Percentiles rank a stretch among this genome's conserved stretches.
Conservation (phyloP, 1,284 basidiomycete genomes). For the Fereydounia khargensis region DNA sequence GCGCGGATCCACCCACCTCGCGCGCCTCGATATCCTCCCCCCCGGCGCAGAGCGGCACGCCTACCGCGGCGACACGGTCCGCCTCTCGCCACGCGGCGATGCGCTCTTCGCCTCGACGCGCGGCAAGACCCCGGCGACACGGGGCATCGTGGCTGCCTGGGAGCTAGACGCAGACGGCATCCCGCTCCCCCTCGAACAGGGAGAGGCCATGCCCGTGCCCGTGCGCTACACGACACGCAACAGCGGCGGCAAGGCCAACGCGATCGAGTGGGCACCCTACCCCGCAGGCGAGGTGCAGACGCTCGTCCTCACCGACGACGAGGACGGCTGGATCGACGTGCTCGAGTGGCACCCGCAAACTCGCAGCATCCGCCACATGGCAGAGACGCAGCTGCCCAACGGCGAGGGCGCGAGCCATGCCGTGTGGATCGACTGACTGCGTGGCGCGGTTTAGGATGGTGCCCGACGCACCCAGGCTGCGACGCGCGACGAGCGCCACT, state of each 20-base stretch:
- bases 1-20: neutral
- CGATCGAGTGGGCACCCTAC: constrained; percentile 38
- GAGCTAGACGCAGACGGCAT: neutral
- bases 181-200: too few species aligned
- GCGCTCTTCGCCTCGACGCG: constrained; percentile 45
- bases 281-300: neutral
- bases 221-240: constrained; percentile 42
- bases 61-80: constrained; percentile 48
- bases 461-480: too few species aligned
- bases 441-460: too few species aligned
- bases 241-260: constrained; percentile 52
- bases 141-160: constrained; percentile 34
- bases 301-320: constrained; percentile 47
- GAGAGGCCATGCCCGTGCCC: too few species aligned
- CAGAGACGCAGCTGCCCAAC: neutral
- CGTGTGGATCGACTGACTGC: constrained; percentile 48
- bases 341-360: constrained; percentile 25
- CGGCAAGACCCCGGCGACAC: constrained; percentile 16
- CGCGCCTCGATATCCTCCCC: constrained; percentile 16
- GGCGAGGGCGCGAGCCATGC: constrained; percentile 49
- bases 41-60: neutral
- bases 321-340: constrained; percentile 33
- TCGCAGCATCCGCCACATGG: constrained; percentile 14
- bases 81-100: constrained; percentile 31
- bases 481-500: too few species aligned